Evolutionary conservation across 2,329 filamentous ascomycete species (phyloP).

Genomic region (Nannizziopsis barbatae): DNA sequence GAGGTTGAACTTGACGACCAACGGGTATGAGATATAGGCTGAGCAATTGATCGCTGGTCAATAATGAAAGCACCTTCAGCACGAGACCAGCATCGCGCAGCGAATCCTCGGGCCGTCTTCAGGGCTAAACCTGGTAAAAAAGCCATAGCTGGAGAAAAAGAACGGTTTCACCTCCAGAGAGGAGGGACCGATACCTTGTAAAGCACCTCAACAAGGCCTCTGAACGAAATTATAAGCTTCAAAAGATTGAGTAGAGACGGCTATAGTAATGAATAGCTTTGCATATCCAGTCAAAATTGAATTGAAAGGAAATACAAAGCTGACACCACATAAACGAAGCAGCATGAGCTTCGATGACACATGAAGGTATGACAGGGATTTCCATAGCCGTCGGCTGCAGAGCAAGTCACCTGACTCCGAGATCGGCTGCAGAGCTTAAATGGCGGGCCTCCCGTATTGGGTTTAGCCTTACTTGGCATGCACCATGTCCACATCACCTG

Average conservation of each 20-base stretch:
- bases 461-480: slow-evolving; percentile 10
- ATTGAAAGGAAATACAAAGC: neutral
- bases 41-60: neutral
- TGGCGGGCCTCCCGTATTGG: slow-evolving; percentile 8
- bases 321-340: neutral
- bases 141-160: slow-evolving; percentile 23
- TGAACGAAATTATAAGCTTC: neutral
- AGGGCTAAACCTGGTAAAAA: slow-evolving; percentile 31
- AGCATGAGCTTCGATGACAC: neutral
- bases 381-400: neutral
- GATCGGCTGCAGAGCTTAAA: slow-evolving; percentile 3
- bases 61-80: neutral
- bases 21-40: slow-evolving; percentile 4
- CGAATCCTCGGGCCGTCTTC: slow-evolving; percentile 19
- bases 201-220: neutral
- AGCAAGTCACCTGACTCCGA: slow-evolving; percentile 14
- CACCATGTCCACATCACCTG: neutral
- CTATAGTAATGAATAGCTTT: neutral
- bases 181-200: neutral
- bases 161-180: slow-evolving; percentile 6
- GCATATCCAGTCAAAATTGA: neutral
- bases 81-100: slow-evolving; percentile 5
- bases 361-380: too few relatives aligned
- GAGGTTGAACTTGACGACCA: slow-evolving; percentile 56
- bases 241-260: neutral